Percentiles rank a stretch among this genome's conserved stretches.
Conservation (phyloP, 2,329 filamentous ascomycete species). For the Neonectria coccinea region DNA sequence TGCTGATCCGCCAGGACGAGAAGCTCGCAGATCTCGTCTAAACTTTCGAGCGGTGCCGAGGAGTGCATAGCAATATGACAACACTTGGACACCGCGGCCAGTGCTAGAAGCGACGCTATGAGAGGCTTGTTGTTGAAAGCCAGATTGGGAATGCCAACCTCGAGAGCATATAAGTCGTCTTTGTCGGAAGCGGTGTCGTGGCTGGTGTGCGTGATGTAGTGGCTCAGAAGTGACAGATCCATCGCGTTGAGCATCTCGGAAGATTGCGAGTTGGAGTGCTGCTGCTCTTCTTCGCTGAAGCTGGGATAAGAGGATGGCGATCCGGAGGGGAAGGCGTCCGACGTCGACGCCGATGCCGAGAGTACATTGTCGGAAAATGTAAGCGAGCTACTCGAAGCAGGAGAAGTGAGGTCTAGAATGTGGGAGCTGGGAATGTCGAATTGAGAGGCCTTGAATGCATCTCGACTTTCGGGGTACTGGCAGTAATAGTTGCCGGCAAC, state of each 20-base stretch:
- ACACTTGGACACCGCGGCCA: slow-evolving; percentile 56
- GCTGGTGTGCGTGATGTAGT: slow-evolving; percentile 58
- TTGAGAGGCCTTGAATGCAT: neutral
- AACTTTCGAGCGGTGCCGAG: neutral
- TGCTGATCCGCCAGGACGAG: slow-evolving; percentile 51
- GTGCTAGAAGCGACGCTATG: slow-evolving; percentile 56
- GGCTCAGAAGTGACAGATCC: slow-evolving; percentile 54
- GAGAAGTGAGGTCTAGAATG: neutral
- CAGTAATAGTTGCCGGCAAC: slow-evolving; percentile 25
- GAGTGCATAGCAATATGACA: slow-evolving; percentile 46
- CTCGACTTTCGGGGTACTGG: slow-evolving; percentile 28
- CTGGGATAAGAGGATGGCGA: neutral
- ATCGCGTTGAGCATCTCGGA: slow-evolving; percentile 33
- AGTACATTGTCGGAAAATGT: neutral
- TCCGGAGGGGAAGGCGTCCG: neutral
- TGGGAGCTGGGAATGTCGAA: neutral
- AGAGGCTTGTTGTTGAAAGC: slow-evolving; percentile 54
- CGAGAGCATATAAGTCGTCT: slow-evolving; percentile 54
- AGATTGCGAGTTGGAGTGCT: neutral
- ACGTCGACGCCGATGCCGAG: neutral
- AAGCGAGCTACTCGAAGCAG: neutral
- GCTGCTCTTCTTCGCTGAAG: neutral
- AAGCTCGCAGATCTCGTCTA: slow-evolving; percentile 29
- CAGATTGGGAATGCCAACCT: slow-evolving; percentile 56
- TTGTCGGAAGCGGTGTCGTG: slow-evolving; percentile 51